These are phyloP conservation scores for Iris pallida DNA, from an alignment of 116 monocot genomes.

Conservation along the genomic window DNA sequence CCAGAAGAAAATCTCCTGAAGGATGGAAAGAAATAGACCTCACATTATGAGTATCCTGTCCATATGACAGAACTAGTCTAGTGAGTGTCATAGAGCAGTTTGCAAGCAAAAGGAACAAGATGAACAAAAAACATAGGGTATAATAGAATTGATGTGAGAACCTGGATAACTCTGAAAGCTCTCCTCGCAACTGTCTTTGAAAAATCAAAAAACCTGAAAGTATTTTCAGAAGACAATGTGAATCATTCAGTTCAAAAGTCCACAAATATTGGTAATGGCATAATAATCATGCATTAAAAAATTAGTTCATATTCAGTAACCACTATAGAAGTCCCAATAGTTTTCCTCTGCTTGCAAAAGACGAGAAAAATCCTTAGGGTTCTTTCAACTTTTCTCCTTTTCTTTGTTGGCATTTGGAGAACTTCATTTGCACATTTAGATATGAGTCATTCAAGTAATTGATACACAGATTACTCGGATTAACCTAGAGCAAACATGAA, in stretches of 20 bases:
- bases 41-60: slow-evolving; percentile 93
- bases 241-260: background rate
- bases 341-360: no score
- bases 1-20: slow-evolving; percentile 81
- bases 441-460: no score
- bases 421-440: no score
- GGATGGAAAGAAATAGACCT: slow-evolving; percentile 97
- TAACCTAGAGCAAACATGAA: no score
- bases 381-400: no score
- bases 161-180: slow-evolving; percentile 97
- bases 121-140: background rate
- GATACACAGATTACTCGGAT: no score
- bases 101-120: background rate
- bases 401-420: no score
- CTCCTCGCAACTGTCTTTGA: slow-evolving; percentile 80
- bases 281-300: no score
- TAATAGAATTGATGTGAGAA: slow-evolving; percentile 17
- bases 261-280: background rate
- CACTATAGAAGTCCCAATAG: no score
- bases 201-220: slow-evolving; percentile 87
- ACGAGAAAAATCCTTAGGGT: no score
- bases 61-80: background rate
- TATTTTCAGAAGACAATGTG: background rate
- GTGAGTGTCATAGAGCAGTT: slow-evolving; percentile 4
- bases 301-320: no score